Evolutionary conservation across 2,329 filamentous ascomycete genomes (phyloP).

Genomic region (Fusarium hostae): DNA sequence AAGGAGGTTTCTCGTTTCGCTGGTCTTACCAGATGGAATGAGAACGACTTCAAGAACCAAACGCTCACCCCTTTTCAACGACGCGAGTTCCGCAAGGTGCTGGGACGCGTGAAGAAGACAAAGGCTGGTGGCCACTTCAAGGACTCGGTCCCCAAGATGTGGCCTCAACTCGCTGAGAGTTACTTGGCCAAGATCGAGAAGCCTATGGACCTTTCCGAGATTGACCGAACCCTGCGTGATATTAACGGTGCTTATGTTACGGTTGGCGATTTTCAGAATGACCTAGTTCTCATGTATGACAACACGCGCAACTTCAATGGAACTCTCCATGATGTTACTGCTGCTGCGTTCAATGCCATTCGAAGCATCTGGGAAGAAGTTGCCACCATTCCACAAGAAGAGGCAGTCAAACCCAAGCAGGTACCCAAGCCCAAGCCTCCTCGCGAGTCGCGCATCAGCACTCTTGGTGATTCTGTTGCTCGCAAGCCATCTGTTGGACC

Average conservation of each 20-base stretch:
- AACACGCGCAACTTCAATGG: slow-evolving; percentile 90
- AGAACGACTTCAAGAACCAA: slow-evolving; percentile 56
- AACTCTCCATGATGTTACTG: slow-evolving; percentile 76
- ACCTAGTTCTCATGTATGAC: slow-evolving; percentile 80
- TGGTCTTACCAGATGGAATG: slow-evolving; percentile 53
- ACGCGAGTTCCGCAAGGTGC: slow-evolving; percentile 71
- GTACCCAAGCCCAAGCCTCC: slow-evolving; percentile 54
- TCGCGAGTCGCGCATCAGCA: slow-evolving; percentile 48
- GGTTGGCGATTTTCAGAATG: slow-evolving; percentile 77
- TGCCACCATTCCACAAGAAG: slow-evolving; percentile 58
- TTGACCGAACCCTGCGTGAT: slow-evolving; percentile 82
- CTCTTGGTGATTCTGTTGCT: slow-evolving; percentile 39
- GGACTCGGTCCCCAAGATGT: slow-evolving; percentile 79
- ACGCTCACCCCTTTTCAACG: slow-evolving; percentile 69
- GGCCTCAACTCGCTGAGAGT: slow-evolving; percentile 79
- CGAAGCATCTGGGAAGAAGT: slow-evolving; percentile 63
- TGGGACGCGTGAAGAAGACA: slow-evolving; percentile 86
- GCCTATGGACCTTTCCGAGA: slow-evolving; percentile 85
- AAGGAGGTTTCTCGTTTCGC: slow-evolving; percentile 42
- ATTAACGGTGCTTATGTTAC: slow-evolving; percentile 68
- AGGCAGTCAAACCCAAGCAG: slow-evolving; percentile 68
- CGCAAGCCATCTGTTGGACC: slow-evolving; percentile 48
- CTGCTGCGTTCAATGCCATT: slow-evolving; percentile 64
- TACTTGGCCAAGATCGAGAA: slow-evolving; percentile 75
- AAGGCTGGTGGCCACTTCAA: slow-evolving; percentile 82